Base-by-base conservation (phyloP, 805 yeast species). In the Candida fluviatilis region DNA sequence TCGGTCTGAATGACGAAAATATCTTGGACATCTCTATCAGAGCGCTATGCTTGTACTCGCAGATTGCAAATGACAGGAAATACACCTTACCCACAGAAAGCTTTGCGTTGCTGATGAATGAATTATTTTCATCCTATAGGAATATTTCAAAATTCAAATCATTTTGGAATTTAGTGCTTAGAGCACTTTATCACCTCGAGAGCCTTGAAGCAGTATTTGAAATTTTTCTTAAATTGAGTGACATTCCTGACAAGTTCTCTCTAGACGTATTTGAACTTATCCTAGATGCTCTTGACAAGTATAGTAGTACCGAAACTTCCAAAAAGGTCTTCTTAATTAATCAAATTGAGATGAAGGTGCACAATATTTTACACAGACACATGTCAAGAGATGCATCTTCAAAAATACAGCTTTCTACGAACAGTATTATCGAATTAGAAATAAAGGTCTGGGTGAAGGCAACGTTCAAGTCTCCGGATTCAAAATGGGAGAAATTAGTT, bases 321-420 rank as follows among this genome's bases (percentile, higher is more conserved):
- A 8, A 7, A 11, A 23, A 23, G 7, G 10, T 8, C 7, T 23
- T 23, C 11, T 7, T 23, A 7, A 23, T 23, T 23, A 11, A 26
- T 26, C 29, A 26, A 33, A 4, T 21, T 23, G 35, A 33, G 18
- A 23, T 23, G n/a, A 7, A 5, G 5, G n/a, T 33, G 4, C 35
- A 33, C 5, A 25, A 38, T 2, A 25, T 54, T 16, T 42, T 65
- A 5, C 54, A 60, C 34, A 35, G 34, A 6, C 58, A 54, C 19
- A 66, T 68, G 72, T 60, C 68, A 4, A 45, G 66, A 13, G 50
- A 62, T 23, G 69, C 72, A 1, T 39, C 58, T 25, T 50, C 52
- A 4, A 52, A 50, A 16, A 25, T n/a, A n/a, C 8, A 21, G 24
- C 6, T 21, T 6, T 6, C 6, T 21, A 21, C 46, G 4, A 16